phyloP scores from a whole-genome alignment of 495 filamentous ascomycete genomes.

The Penicillium angulare region DNA sequence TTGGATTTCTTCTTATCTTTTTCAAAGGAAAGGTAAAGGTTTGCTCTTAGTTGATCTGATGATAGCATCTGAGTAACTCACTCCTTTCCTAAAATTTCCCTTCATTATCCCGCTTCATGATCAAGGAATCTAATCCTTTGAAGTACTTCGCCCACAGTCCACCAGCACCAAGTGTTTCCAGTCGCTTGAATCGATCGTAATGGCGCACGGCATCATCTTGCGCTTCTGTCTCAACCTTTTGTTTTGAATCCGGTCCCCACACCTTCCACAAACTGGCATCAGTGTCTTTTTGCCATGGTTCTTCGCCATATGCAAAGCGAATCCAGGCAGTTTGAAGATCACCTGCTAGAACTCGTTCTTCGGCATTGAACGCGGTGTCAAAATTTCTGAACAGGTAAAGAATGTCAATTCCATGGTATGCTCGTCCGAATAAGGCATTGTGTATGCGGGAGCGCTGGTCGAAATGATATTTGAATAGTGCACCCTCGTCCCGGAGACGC shows the following conservation, averaged over 20 bases:
- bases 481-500: background rate
- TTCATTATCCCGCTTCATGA: slow-evolving; percentile 7
- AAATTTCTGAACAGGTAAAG: slow-evolving; percentile 11
- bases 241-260: slow-evolving; percentile 7
- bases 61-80: no score
- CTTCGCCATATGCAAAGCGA: slow-evolving; percentile 3
- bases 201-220: slow-evolving; percentile 3
- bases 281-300: slow-evolving; percentile 3
- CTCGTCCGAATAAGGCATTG: slow-evolving; percentile 4
- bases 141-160: slow-evolving; percentile 8
- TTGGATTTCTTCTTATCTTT: no score
- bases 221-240: slow-evolving; percentile 9
- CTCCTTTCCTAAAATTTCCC: background rate
- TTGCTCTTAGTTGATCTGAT: no score
- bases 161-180: slow-evolving; percentile 2
- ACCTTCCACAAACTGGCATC: slow-evolving; percentile 5
- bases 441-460: slow-evolving; percentile 10
- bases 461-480: slow-evolving; percentile 15
- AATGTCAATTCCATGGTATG: slow-evolving; percentile 11
- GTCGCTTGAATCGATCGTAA: slow-evolving; percentile 7
- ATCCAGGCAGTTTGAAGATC: slow-evolving; percentile 9
- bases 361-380: background rate
- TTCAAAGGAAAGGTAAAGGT: no score
- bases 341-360: slow-evolving; percentile 2
- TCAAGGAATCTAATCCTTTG: slow-evolving; percentile 3